Evolutionary conservation across 106 monocot species (phyloP).

Genomic region (Gastrodia elata): DNA sequence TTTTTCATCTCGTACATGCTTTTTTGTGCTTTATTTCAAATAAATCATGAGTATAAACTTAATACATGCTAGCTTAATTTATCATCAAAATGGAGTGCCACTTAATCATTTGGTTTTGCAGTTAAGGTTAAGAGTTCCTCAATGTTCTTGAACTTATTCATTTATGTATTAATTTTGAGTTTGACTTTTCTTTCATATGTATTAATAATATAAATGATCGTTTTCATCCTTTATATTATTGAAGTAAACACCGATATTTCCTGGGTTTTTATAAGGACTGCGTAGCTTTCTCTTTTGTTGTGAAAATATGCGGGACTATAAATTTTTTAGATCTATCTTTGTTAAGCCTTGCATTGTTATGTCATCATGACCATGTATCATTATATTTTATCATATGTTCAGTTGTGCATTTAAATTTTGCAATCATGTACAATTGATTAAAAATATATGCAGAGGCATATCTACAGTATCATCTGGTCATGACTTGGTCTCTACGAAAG

Average conservation of each 20-base stretch:
- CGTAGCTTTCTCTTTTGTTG: not conserved
- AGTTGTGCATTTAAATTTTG: slow-evolving; percentile 1
- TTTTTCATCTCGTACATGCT: not conserved
- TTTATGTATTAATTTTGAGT: not conserved
- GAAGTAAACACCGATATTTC: no score
- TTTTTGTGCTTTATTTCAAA: not conserved
- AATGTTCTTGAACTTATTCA: not conserved
- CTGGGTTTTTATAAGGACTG: no score
- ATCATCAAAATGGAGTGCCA: not conserved
- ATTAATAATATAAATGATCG: not conserved
- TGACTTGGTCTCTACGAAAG: slow-evolving; percentile 36
- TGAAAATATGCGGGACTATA: not conserved
- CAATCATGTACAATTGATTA: not conserved
- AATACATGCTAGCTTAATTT: not conserved
- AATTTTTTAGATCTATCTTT: not conserved
- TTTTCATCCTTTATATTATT: not conserved
- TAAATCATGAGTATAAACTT: not conserved
- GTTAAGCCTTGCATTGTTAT: not conserved
- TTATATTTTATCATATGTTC: not conserved
- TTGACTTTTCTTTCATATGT: not conserved
- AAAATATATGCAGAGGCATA: slow-evolving; percentile 30
- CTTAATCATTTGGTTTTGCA: not conserved
- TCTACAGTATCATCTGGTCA: slow-evolving; percentile 40
- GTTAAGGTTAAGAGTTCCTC: not conserved
- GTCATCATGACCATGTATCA: not conserved